Conservation (phyloP, 2,329 filamentous ascomycete genomes). For the Aspergillus brasiliensis region DNA sequence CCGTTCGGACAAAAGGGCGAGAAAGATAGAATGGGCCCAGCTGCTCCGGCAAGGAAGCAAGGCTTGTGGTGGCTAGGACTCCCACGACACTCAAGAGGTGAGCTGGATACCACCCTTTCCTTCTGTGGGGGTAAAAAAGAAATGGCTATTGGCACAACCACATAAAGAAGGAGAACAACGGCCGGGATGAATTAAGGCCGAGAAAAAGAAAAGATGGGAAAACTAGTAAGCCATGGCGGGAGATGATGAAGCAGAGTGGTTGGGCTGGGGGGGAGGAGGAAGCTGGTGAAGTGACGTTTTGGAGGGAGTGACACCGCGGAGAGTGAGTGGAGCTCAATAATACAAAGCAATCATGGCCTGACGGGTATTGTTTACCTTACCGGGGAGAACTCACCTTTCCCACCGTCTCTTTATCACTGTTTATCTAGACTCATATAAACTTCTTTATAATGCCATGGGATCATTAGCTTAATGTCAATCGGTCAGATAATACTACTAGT, state of each 20-base stretch:
- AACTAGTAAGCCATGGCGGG: neutral
- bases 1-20: neutral
- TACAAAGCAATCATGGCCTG: neutral
- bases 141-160: neutral
- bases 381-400: too few relatives aligned
- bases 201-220: neutral
- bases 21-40: neutral
- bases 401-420: too few relatives aligned
- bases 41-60: neutral
- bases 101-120: conserved; percentile 2
- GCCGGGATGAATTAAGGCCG: neutral
- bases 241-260: neutral
- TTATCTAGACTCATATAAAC: too few relatives aligned
- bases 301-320: neutral
- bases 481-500: too few relatives aligned
- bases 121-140: neutral
- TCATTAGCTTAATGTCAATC: too few relatives aligned
- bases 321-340: neutral
- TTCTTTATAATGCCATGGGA: too few relatives aligned
- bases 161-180: neutral
- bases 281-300: neutral
- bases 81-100: neutral
- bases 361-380: neutral
- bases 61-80: neutral
- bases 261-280: neutral